Evolutionary conservation across 208 protist genomes (phyloP).

Genomic region (Wallacemonas sp.): DNA sequence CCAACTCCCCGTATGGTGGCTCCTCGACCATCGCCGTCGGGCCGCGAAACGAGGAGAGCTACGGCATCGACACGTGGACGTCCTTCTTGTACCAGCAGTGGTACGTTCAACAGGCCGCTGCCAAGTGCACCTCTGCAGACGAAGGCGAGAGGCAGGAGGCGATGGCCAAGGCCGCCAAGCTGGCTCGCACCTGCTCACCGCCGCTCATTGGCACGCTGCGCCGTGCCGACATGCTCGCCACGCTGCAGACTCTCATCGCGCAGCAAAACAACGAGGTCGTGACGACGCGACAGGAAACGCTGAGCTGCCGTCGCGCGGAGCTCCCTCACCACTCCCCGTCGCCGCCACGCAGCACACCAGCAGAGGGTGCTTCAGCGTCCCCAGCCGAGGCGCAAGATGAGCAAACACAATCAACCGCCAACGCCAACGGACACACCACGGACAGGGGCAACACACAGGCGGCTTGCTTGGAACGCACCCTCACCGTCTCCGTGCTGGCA

Average conservation of each 20-base stretch:
- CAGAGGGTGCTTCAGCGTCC: constrained; percentile 8
- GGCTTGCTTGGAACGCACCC: constrained; percentile 31
- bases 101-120: neutral
- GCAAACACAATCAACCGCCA: no score
- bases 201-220: neutral
- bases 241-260: constrained; percentile 42
- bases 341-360: neutral
- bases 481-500: constrained; percentile 46
- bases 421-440: no score
- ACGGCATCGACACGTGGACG: constrained; percentile 47
- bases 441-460: no score
- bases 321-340: neutral
- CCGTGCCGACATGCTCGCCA: constrained; percentile 25
- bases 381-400: no score
- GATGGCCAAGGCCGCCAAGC: neutral
- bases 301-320: constrained; percentile 24
- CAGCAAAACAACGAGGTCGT: constrained; percentile 37
- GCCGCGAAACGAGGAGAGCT: constrained; percentile 11
- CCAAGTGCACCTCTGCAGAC: neutral
- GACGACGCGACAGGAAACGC: constrained; percentile 28
- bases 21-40: constrained; percentile 8
- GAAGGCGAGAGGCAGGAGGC: neutral
- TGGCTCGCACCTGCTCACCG: neutral
- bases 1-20: neutral
- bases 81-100: constrained; percentile 20